Evolutionary conservation across 352 stramenopile species (phyloP), one percentile per base, ranked within the genome.

Genomic region (Pythium brassicae): DNA sequence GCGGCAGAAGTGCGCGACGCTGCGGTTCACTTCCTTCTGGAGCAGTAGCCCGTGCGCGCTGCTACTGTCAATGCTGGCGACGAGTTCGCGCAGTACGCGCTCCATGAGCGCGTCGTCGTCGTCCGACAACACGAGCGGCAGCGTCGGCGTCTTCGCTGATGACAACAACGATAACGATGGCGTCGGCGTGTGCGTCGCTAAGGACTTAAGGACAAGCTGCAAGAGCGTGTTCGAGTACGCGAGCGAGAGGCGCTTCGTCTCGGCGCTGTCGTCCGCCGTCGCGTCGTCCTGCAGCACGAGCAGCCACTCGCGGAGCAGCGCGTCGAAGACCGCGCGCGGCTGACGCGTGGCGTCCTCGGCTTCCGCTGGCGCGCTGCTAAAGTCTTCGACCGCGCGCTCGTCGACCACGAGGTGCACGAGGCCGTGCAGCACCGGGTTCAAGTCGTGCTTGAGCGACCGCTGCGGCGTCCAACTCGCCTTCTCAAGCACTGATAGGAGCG

Each of bases 1-100:
- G 22, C 75, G 66, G 19, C 73, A 85, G 51, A 87, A 89, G 17
- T 59, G 63, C 0, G 67, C 79, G 29, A 89, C 59, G 47, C 76
- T 86, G 7, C 68, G 66, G n/a, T 88, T 89, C 17, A 89, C 71
- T 29, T 86, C 69, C 61, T 89, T 89, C 15, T 84, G 74, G 1
- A 84, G 45, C 15, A 85, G 39, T 2, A 89, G 37, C 0, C 76
- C 77, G 35, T 74, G 67, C 1, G 65, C 63, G 2, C 65, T 54
- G 17, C 71, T 74, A 0, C 59, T 37, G 32, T 37, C 67, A 3
- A 70, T 60, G 29, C 71, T 70, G 3, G 63, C 23, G 0, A 83
- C 61, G 3, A 92, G 53, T n/a, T 79, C 69, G 6, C 57, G 10
- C 2, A 86, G 40, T 4, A 92, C 58, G 1, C 69, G 49, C 49